These are phyloP conservation scores for Leccinum pachyderme DNA, from an alignment of 1,284 basidiomycete genomes.

Conservation along the genomic window DNA sequence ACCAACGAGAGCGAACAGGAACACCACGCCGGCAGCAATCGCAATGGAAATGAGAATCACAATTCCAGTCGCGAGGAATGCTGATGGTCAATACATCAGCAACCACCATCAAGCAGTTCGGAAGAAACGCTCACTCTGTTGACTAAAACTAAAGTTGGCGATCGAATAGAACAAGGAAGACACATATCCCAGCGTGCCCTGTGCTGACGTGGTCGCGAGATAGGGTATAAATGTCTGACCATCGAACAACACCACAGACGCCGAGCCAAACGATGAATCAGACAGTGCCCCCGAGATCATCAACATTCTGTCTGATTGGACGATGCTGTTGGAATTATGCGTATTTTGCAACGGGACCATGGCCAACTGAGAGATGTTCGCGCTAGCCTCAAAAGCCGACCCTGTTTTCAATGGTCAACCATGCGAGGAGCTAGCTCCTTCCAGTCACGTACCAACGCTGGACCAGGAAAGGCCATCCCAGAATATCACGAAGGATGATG, in stretches of 20 bases:
- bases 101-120: background rate
- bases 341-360: slow-evolving; percentile 86
- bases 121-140: slow-evolving; percentile 55
- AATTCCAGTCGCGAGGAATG: slow-evolving; percentile 86
- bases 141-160: slow-evolving; percentile 69
- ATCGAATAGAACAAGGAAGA: slow-evolving; percentile 84
- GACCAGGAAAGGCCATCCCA: slow-evolving; percentile 83
- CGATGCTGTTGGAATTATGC: slow-evolving; percentile 66
- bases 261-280: slow-evolving; percentile 72
- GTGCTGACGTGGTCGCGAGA: slow-evolving; percentile 64
- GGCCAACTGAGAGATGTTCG: slow-evolving; percentile 77
- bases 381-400: slow-evolving; percentile 50
- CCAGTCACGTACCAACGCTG: slow-evolving; percentile 48
- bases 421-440: background rate
- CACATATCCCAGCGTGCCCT: slow-evolving; percentile 72
- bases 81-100: slow-evolving; percentile 41
- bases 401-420: slow-evolving; percentile 35
- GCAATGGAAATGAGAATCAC: slow-evolving; percentile 98
- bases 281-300: slow-evolving; percentile 84
- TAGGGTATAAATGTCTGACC: slow-evolving; percentile 85
- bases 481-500: slow-evolving; percentile 69
- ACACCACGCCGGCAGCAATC: slow-evolving; percentile 92
- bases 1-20: slow-evolving; percentile 84
- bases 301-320: slow-evolving; percentile 87
- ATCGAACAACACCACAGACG: slow-evolving; percentile 86